phyloP scores from a whole-genome alignment of 2,329 filamentous ascomycete species.

The Pseudofabraea citricarpa region DNA sequence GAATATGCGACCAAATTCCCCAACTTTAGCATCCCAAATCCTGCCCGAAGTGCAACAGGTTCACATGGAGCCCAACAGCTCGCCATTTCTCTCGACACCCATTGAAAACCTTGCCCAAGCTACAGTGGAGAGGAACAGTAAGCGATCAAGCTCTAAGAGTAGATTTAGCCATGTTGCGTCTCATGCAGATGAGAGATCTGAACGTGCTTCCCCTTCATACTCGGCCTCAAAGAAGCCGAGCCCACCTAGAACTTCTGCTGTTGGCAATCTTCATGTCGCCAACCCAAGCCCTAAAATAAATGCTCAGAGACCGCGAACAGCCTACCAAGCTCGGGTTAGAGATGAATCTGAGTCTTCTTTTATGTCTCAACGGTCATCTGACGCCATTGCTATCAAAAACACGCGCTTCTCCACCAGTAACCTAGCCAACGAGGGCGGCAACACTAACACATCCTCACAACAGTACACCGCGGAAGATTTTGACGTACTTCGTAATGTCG shows the following conservation, averaged over 20 bases:
- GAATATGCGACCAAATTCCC: neutral
- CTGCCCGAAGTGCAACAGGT: neutral
- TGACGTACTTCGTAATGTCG: too few species aligned
- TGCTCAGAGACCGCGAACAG: too few species aligned
- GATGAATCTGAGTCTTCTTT: conserved; percentile 47
- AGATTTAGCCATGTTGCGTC: too few species aligned
- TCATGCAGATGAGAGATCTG: too few species aligned
- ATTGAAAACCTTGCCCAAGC: neutral
- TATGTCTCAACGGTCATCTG: conserved; percentile 29
- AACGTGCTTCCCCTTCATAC: too few species aligned
- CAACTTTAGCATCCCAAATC: neutral
- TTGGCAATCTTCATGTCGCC: too few species aligned
- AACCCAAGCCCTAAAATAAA: too few species aligned
- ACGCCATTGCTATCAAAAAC: conserved; percentile 38
- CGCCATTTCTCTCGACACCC: conserved; percentile 18
- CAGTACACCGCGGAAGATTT: too few species aligned
- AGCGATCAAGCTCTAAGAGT: too few species aligned
- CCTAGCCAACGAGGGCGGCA: too few species aligned
- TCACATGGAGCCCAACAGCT: neutral
- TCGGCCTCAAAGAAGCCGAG: conserved; percentile 28
- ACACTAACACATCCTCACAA: too few species aligned
- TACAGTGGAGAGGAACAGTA: too few species aligned
- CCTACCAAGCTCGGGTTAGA: conserved; percentile 48
- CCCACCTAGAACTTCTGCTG: conserved; percentile 41
- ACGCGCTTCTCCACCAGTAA: conserved; percentile 54